These are phyloP conservation scores for Cryphonectria nitschkei DNA, from an alignment of 2,329 filamentous ascomycete genomes.

Conservation along the genomic window DNA sequence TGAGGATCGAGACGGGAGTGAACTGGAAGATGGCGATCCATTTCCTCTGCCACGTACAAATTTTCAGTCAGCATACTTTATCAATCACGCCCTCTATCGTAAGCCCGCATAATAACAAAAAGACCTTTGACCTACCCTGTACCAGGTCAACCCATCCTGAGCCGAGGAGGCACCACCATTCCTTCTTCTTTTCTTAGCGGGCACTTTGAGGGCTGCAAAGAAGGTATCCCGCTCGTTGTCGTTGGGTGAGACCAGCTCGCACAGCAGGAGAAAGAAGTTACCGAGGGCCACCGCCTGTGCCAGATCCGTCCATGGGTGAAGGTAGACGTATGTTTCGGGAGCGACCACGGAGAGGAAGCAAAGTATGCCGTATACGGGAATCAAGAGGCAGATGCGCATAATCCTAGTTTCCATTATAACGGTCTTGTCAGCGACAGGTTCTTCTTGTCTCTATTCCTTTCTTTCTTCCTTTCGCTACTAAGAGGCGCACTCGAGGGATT, in stretches of 20 bases:
- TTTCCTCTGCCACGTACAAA: conserved; percentile 27
- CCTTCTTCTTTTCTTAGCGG: conserved; percentile 32
- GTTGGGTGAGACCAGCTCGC: conserved; percentile 44
- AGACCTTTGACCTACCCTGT: conserved; percentile 30
- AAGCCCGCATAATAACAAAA: neutral
- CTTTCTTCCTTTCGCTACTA: neutral
- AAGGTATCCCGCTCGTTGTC: conserved; percentile 40
- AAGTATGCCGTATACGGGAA: conserved; percentile 47
- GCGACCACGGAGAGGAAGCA: conserved; percentile 44
- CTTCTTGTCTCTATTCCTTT: neutral
- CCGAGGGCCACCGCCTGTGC: conserved; percentile 45
- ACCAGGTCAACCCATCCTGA: conserved; percentile 39
- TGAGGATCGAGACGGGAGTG: conserved; percentile 39
- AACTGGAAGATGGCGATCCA: conserved; percentile 47
- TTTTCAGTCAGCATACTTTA: neutral
- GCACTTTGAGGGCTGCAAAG: conserved; percentile 40
- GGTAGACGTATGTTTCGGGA: conserved; percentile 43
- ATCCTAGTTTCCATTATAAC: conserved; percentile 32
- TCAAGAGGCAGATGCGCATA: conserved; percentile 45
- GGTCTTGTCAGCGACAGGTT: neutral
- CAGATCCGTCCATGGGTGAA: conserved; percentile 43
- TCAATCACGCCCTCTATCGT: neutral
- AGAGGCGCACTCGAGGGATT: neutral
- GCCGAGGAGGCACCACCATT: conserved; percentile 20
- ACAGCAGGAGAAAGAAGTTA: conserved; percentile 48